Base-by-base conservation (phyloP, 257 asterid species). In the Primulina tabacum region DNA sequence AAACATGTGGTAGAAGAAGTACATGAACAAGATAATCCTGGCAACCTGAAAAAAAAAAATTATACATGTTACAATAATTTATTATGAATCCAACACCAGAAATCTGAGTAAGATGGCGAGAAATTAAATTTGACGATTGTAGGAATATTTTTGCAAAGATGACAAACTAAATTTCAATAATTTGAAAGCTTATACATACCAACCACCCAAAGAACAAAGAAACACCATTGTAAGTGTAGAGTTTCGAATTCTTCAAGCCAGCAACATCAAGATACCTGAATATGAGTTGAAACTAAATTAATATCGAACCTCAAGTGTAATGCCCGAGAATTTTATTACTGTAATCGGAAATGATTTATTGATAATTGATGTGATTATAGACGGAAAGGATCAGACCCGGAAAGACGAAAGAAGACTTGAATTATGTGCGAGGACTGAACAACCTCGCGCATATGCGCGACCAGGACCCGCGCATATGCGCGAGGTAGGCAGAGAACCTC, bases 181-280 rank as follows among this genome's bases (percentile, higher is more conserved):
- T 62, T 37, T 62, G 66, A 10, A 62, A 17, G 63, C 28, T 32
- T 6, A 17, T 32, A 17, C 87, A 76, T 93, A 93, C 99, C 97
- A 93, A 76, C 99, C 99, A 93, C 47, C 97, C 95, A 12, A 90
- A 43, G 88, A 93, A 93, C 86, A 93, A 74, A 21, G 89, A 96
- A 77, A 90, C 81, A 8, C 97, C 99, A 73, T 90, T 93, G 76
- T 61, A 76, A 30, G 85, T 69, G 70, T 93, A 93, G 50, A 89
- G 68, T 69, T 80, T 86, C 33, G 97, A 93, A 40, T 65, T 82
- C 86, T 87, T 93, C 82, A 80, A 71, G 43, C 92, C 96, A 81
- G 87, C 86, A 67, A 73, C 74, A 79, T 93, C 99, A 67, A 93
- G 82, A 78, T 82, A 81, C 97, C 99, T 93, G 78, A 74, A 79